phyloP scores from a whole-genome alignment of 306 rosid genomes.

The Heteromeles arbutifolia region DNA sequence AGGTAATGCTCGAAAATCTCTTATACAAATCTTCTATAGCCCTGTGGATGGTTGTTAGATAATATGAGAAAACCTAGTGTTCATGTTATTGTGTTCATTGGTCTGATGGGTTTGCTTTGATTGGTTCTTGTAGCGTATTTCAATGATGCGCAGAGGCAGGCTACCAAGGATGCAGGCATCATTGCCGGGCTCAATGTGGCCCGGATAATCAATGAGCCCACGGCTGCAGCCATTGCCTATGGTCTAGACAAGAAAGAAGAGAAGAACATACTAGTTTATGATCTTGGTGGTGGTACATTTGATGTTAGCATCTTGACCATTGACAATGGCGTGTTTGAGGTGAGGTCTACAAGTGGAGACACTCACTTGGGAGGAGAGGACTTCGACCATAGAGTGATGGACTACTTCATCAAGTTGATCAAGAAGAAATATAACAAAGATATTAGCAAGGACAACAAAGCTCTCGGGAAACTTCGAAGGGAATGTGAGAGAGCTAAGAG shows the following conservation, averaged over 20 bases:
- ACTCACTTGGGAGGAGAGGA: conserved; percentile 66
- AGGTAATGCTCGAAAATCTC: conserved; percentile 13
- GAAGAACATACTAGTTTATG: conserved; percentile 41
- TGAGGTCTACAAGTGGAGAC: conserved; percentile 48
- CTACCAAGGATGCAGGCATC: conserved; percentile 42
- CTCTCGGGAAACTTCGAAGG: conserved; percentile 46
- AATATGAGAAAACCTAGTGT: background rate
- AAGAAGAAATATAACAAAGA: conserved; percentile 44
- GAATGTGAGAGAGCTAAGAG: conserved; percentile 60
- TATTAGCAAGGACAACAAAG: conserved; percentile 41
- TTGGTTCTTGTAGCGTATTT: conserved; percentile 37
- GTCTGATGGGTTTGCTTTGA: background rate
- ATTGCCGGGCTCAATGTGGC: conserved; percentile 49
- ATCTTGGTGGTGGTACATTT: conserved; percentile 65
- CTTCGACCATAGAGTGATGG: conserved; percentile 55
- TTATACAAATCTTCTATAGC: background rate
- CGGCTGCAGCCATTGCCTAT: conserved; percentile 49
- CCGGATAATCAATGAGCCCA: conserved; percentile 46
- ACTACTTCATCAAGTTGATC: conserved; percentile 44
- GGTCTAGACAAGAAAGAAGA: conserved; percentile 49
- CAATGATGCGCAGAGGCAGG: conserved; percentile 55
- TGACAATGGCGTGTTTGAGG: conserved; percentile 56
- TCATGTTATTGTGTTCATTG: background rate
- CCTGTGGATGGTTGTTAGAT: background rate
- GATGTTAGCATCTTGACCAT: conserved; percentile 58